Evolutionary conservation across 768 basidiomycete species (phyloP).

Genomic region (Heimioporus sp.): DNA sequence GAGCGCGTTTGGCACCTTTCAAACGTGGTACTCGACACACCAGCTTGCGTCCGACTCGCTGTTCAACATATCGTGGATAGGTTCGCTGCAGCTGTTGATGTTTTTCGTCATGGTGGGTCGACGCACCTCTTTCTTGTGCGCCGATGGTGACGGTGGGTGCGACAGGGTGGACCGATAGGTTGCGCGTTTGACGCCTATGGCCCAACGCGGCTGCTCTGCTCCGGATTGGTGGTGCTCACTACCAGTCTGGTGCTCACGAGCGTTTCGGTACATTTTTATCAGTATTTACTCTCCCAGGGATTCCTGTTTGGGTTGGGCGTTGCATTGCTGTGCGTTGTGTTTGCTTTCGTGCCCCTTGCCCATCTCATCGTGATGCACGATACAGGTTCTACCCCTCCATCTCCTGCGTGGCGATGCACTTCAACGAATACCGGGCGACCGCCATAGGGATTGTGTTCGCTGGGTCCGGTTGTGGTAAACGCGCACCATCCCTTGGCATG

Average conservation of each 20-base stretch:
- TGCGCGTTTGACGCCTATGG: slow-evolving; percentile 59
- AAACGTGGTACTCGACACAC: slow-evolving; percentile 62
- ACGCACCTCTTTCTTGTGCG: not conserved
- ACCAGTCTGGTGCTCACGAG: slow-evolving; percentile 61
- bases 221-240: slow-evolving; percentile 48
- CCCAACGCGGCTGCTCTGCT: slow-evolving; percentile 49
- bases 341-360: not conserved
- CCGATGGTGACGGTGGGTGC: not conserved
- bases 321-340: slow-evolving; percentile 54
- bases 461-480: slow-evolving; percentile 62
- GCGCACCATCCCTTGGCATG: slow-evolving; percentile 5
- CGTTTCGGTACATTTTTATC: slow-evolving; percentile 53
- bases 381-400: slow-evolving; percentile 71
- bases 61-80: slow-evolving; percentile 69
- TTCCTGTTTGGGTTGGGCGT: slow-evolving; percentile 64
- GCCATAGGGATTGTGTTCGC: slow-evolving; percentile 69
- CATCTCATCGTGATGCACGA: slow-evolving; percentile 1
- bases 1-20: slow-evolving; percentile 71
- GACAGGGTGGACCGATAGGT: slow-evolving; percentile 61
- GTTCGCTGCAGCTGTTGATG: slow-evolving; percentile 63
- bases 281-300: slow-evolving; percentile 63
- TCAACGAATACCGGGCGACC: slow-evolving; percentile 61
- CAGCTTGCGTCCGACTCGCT: slow-evolving; percentile 50
- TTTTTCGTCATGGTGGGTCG: slow-evolving; percentile 65
- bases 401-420: slow-evolving; percentile 65